Base-by-base conservation (phyloP, 805 yeast species). In the Candida yuanshanica region DNA sequence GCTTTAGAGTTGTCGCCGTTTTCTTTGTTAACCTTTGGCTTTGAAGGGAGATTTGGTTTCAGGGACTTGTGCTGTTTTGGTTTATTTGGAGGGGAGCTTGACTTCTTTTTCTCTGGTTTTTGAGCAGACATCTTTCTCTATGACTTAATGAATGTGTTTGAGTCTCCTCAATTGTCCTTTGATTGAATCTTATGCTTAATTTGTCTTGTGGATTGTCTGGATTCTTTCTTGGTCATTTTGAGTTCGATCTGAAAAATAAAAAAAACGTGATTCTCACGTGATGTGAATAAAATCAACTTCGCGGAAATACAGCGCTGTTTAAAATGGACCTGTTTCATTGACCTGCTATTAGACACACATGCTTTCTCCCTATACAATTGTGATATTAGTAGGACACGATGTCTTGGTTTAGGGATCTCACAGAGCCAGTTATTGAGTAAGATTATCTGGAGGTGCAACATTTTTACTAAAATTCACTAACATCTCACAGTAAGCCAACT, bases 321-420 rank as follows among this genome's bases (percentile, higher is more conserved):
- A n/a, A n/a, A n/a, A n/a, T n/a, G n/a, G n/a, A n/a, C n/a, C n/a
- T n/a, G n/a, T n/a, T n/a, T n/a, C n/a, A n/a, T n/a, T n/a, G n/a
- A n/a, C n/a, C n/a, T n/a, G n/a, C n/a, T n/a, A n/a, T n/a, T n/a
- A n/a, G n/a, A n/a, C n/a, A n/a, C n/a, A n/a, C n/a, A n/a, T n/a
- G n/a, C n/a, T n/a, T n/a, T n/a, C n/a, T n/a, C n/a, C n/a, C n/a
- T n/a, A n/a, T n/a, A n/a, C n/a, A n/a, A n/a, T n/a, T n/a, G n/a
- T n/a, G n/a, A n/a, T n/a, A n/a, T n/a, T n/a, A n/a, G n/a, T n/a
- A 12, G 29, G 10, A 8, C 21, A 26, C 8, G 16, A 44, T 45
- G 48, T 39, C 43, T n/a, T 45, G 48, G 48, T 45, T 42, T 12
- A 14, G 33, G 1, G 46, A 45, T 25, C 35, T 45, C 6, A 21